Percentiles rank a stretch among this genome's conserved stretches.
Evolutionary conservation across 495 filamentous ascomycete genomes (phyloP).

Genomic region (Xylaria flabelliformis): DNA sequence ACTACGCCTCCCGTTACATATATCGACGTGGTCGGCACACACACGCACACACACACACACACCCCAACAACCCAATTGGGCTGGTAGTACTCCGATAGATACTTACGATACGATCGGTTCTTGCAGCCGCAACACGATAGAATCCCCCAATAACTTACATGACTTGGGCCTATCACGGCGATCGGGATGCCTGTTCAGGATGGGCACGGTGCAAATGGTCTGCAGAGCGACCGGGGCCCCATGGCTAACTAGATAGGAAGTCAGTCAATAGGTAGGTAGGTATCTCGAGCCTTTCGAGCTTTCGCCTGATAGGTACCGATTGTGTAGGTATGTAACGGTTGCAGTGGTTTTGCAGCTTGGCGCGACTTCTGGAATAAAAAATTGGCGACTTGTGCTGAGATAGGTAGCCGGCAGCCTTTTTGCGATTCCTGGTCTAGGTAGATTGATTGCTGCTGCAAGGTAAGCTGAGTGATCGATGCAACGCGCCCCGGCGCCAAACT

Average conservation of each 20-base stretch:
- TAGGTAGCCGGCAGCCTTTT: background rate
- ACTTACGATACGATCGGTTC: background rate
- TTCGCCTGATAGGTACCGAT: background rate
- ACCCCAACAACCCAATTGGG: background rate
- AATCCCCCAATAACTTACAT: constrained; percentile 5
- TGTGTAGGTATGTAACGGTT: background rate
- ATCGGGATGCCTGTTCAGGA: constrained; percentile 25
- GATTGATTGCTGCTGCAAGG: constrained; percentile 9
- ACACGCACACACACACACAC: background rate
- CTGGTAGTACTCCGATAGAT: background rate
- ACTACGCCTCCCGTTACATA: background rate
- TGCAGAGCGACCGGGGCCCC: background rate
- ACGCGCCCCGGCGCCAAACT: background rate
- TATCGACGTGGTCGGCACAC: constrained; percentile 2
- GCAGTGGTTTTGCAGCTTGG: constrained; percentile 18
- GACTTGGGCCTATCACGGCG: background rate
- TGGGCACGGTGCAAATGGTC: constrained; percentile 6
- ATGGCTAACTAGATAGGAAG: background rate
- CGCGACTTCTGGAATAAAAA: constrained; percentile 8
- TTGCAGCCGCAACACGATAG: constrained; percentile 13
- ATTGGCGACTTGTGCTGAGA: constrained; percentile 1
- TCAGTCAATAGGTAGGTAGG: too few relatives aligned
- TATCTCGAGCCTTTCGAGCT: constrained; percentile 13
- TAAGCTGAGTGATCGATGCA: constrained; percentile 24
- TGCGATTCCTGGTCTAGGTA: background rate